Evolutionary conservation across 2,329 filamentous ascomycete genomes (phyloP).

Genomic region (Myriangium duriaei): DNA sequence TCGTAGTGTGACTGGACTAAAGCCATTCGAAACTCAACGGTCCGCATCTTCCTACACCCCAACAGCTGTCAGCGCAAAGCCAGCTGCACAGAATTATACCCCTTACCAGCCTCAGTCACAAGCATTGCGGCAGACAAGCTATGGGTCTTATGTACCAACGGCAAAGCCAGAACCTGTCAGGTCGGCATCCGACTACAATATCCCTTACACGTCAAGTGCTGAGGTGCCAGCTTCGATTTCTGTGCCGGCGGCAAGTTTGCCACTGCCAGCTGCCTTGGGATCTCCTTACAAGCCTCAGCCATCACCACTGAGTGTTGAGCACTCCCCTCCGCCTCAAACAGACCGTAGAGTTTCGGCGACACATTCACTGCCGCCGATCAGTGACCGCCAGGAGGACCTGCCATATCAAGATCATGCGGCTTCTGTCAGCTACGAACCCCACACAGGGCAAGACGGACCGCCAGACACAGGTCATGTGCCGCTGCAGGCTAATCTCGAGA

Average conservation of each 20-base stretch:
- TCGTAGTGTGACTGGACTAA: constrained; percentile 7
- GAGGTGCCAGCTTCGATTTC: not conserved
- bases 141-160: constrained; percentile 4
- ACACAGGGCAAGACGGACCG: no score
- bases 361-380: not conserved
- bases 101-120: constrained; percentile 4
- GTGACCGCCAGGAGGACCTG: not conserved
- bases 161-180: constrained; percentile 7
- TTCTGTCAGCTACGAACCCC: not conserved
- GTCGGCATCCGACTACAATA: constrained; percentile 6
- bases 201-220: constrained; percentile 2
- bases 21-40: constrained; percentile 11
- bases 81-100: constrained; percentile 5
- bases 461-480: no score
- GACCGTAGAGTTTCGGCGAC: not conserved
- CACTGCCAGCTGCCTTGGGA: constrained; percentile 1
- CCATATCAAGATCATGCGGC: not conserved
- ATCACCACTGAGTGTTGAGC: constrained; percentile 6
- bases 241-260: constrained; percentile 4
- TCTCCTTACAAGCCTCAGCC: constrained; percentile 8
- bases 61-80: constrained; percentile 6
- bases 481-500: no score
- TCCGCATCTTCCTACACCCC: constrained; percentile 7
- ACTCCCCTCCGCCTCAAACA: constrained; percentile 2
- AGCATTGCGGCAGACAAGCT: constrained; percentile 4